Evolutionary conservation across 2,329 filamentous ascomycete genomes (phyloP).

Genomic region (Fusarium musae): DNA sequence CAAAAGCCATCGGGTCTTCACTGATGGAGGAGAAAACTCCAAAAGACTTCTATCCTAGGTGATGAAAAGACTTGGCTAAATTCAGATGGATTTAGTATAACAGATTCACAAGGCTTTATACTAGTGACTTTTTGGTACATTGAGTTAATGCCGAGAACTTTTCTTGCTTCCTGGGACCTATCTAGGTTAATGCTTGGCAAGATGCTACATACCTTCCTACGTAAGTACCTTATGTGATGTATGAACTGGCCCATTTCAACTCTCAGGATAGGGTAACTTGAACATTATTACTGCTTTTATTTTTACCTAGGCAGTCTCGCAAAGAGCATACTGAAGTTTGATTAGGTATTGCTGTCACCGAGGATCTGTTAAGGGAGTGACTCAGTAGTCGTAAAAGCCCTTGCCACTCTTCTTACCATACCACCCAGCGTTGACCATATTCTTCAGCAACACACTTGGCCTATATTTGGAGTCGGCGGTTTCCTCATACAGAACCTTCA

Average conservation of each 20-base stretch:
- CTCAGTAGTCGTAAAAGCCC: conserved; percentile 90
- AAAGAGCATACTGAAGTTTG: background rate
- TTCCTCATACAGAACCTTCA: conserved; percentile 92
- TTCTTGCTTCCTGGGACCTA: background rate
- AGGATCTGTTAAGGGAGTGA: background rate
- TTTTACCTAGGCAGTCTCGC: background rate
- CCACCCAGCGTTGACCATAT: conserved; percentile 99
- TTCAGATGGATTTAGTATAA: background rate
- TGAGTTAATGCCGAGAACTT: background rate
- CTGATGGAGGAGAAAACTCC: background rate
- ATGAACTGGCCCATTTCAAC: background rate
- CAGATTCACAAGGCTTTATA: background rate
- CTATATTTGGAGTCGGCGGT: conserved; percentile 97
- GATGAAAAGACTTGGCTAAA: background rate
- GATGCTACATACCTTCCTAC: background rate
- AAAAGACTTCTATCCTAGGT: background rate
- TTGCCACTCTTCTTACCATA: conserved; percentile 96
- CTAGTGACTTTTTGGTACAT: too few relatives aligned
- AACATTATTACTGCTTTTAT: background rate
- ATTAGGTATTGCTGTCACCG: background rate
- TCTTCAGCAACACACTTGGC: conserved; percentile 84
- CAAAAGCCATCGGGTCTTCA: background rate
- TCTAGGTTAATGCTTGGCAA: background rate
- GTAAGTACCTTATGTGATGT: background rate
- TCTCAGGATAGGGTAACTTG: background rate